Percentiles rank a stretch among this genome's conserved stretches.
Conservation (phyloP, 768 basidiomycete species). For the Phanerochaete carnosa region DNA sequence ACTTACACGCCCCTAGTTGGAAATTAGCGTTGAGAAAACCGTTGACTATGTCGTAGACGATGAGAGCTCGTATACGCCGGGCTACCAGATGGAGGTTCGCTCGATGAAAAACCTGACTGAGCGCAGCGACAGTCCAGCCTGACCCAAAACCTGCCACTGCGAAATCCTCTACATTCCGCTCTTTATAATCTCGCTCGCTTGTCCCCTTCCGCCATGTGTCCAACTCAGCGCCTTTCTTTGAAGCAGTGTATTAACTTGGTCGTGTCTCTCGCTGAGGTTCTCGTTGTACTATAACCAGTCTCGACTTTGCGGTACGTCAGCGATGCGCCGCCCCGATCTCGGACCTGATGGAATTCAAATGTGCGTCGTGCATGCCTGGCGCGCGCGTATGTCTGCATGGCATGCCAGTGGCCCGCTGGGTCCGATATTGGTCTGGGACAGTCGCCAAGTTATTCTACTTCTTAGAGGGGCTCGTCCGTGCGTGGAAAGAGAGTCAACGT, state of each 20-base stretch:
- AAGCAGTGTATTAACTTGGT: not conserved
- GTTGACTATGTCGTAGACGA: slow-evolving; percentile 20
- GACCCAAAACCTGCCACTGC: not conserved
- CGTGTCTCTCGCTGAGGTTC: not conserved
- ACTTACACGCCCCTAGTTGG: slow-evolving; percentile 9
- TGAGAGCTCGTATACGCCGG: slow-evolving; percentile 3
- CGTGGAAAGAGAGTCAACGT: not conserved
- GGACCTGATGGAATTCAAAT: not conserved
- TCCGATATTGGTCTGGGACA: not conserved
- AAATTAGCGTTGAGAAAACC: slow-evolving; percentile 27
- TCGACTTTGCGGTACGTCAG: not conserved
- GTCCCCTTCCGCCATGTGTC: not conserved
- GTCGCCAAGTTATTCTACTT: not conserved
- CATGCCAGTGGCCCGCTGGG: not conserved
- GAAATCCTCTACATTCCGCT: not conserved
- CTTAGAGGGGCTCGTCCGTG: not conserved
- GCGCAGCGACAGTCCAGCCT: not conserved
- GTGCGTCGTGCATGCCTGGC: not conserved
- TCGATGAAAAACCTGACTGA: not conserved
- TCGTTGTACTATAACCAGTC: not conserved
- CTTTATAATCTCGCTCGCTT: not conserved
- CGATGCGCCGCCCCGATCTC: not conserved
- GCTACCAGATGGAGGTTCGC: not conserved
- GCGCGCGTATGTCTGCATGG: not conserved
- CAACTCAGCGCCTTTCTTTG: not conserved